These are phyloP conservation scores for Aphanomyces cochlioides DNA, from an alignment of 352 stramenopile species.

Conservation along the genomic window DNA sequence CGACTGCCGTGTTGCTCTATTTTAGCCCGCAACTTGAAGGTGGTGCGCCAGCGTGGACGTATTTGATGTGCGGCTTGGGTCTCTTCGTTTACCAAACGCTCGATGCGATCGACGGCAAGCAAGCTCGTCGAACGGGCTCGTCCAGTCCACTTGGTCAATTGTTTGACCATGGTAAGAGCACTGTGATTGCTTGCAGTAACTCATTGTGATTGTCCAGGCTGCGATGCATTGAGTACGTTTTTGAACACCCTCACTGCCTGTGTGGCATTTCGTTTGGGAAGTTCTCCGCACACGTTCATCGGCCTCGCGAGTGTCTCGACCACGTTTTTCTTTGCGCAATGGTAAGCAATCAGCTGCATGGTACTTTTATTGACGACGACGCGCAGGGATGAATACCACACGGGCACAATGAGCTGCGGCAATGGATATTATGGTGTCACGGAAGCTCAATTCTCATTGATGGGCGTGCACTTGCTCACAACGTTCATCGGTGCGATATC, in stretches of 20 bases:
- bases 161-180: slow-evolving; percentile 93
- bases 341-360: slow-evolving; percentile 24
- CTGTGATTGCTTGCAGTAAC: not conserved
- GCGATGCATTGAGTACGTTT: slow-evolving; percentile 76
- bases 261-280: slow-evolving; percentile 56
- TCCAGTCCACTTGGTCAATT: slow-evolving; percentile 96
- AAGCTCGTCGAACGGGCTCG: slow-evolving; percentile 91
- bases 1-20: slow-evolving; percentile 73
- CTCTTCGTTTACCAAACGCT: slow-evolving; percentile 96
- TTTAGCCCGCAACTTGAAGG: slow-evolving; percentile 66
- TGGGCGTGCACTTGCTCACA: slow-evolving; percentile 58
- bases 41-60: slow-evolving; percentile 66
- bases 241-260: slow-evolving; percentile 77
- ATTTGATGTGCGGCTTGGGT: slow-evolving; percentile 64
- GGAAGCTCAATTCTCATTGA: slow-evolving; percentile 74
- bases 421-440: slow-evolving; percentile 82
- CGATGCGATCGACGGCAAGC: slow-evolving; percentile 99
- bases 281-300: slow-evolving; percentile 44
- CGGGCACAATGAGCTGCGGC: slow-evolving; percentile 84
- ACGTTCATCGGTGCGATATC: slow-evolving; percentile 60
- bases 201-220: slow-evolving; percentile 37
- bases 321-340: slow-evolving; percentile 82
- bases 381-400: slow-evolving; percentile 79
- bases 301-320: slow-evolving; percentile 74
- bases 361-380: not conserved